These are phyloP conservation scores for Aspergillus avenaceus DNA, from an alignment of 495 filamentous ascomycete genomes.

Conservation along the genomic window DNA sequence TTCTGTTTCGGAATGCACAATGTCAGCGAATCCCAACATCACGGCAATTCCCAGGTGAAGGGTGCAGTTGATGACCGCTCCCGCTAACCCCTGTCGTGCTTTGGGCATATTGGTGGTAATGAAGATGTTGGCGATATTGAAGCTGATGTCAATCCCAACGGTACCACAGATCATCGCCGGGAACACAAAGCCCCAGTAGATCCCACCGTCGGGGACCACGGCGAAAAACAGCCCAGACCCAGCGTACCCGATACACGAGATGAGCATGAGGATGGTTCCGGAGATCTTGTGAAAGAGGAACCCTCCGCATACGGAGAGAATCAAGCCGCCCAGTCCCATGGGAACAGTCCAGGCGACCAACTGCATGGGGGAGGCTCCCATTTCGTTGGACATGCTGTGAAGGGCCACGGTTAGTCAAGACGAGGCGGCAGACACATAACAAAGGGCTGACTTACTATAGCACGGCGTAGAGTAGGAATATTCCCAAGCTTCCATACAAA, in stretches of 20 bases:
- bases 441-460: conserved; percentile 58
- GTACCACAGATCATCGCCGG: conserved; percentile 80
- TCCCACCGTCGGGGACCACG: conserved; percentile 56
- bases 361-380: conserved; percentile 62
- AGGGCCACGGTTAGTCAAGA: conserved; percentile 9
- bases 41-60: conserved; percentile 82
- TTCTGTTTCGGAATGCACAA: conserved; percentile 53
- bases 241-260: conserved; percentile 63
- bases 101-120: conserved; percentile 71
- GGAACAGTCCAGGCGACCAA: conserved; percentile 77
- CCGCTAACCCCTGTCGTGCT: conserved; percentile 70
- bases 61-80: conserved; percentile 61
- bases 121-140: conserved; percentile 80
- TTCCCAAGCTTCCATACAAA: conserved; percentile 70
- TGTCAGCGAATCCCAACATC: conserved; percentile 71
- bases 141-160: conserved; percentile 78
- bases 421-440: background rate
- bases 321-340: conserved; percentile 69
- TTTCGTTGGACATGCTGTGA: conserved; percentile 58
- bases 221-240: conserved; percentile 68
- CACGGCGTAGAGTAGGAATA: conserved; percentile 74
- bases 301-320: conserved; percentile 68
- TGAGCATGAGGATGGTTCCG: conserved; percentile 64
- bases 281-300: conserved; percentile 72
- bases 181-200: conserved; percentile 72